Evolutionary conservation across 306 rosid genomes (phyloP), one percentile per base, ranked within the genome.

Genomic region (Datisca glomerata): DNA sequence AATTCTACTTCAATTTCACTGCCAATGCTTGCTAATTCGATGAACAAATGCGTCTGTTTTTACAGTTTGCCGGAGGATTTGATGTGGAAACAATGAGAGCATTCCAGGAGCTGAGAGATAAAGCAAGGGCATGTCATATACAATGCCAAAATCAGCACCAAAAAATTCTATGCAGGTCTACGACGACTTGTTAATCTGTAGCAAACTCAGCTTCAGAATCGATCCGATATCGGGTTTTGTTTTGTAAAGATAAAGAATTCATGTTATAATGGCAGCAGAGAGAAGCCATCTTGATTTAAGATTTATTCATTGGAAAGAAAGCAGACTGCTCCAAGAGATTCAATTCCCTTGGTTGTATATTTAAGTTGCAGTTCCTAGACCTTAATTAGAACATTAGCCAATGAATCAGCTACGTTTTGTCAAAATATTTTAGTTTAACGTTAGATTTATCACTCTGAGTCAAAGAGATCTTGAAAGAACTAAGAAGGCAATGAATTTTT

Each of bases 11-110:
- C 13, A 29, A 29, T 52, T 31, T 28, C 44, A 1, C 38, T 28
- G 15, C 13, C 24, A 4, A 12, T 7, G 6, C 15, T 35, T 29
- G 35, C 10, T 18, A 2, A 3, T 31, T 4, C 9, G 36, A 8
- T 31, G 3, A 31, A 31, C 9, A 31, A 31, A 2, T 31, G n/a
- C 9, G 37, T 7, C 21, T 54, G 1, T 19, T 51, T 5, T 31
- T 72, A 67, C 86, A 91, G 98, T 91, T 91, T 53, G 98, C 98
- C 0, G 93, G 98, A 5, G 98, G 98, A 4, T 91, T 84, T 53
- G 96, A 91, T 58, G 94, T 56, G 27, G 98, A 91, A 53, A 91
- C 98, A 14, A 91, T 80, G 93, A 84, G 76, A 49, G 98, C 94
- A 5, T 91, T 91, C 54, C 85, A 91, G 56, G 98, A 84, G 62